Evolutionary conservation across 2,329 filamentous ascomycete species (phyloP), one percentile per base, ranked within the genome.

Genomic region (Bipolaris sorokiniana): DNA sequence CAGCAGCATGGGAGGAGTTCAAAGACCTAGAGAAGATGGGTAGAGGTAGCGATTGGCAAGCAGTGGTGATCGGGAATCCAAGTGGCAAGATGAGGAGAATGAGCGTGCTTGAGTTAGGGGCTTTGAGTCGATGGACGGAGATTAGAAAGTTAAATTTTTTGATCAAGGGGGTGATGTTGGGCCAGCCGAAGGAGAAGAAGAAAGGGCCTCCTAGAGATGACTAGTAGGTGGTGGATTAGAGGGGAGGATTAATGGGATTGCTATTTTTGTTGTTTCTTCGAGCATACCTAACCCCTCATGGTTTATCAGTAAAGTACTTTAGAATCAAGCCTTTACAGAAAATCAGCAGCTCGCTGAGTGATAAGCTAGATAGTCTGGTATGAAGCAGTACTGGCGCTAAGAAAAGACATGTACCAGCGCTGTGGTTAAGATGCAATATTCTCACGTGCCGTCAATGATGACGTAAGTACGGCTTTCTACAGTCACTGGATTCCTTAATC

Each of bases 31-130:
- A 66, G 50, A 71, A 69, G 64, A 79, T 82, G 54, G 66, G 64
- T 13, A 58, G 61, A 59, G 80, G 82, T 41, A 53, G 46, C 22
- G 83, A 88, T 45, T 92, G 88, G 89, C 85, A 85, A 56, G 87
- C 90, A 1, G 81, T 88, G 26, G 84, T 92, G 62, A 85, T 91
- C 69, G 89, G 90, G 11, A 89, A 90, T 68, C 89, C 90, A 11
- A 86, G 84, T 42, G 85, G 88, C 45, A 88, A 86, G 73, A 85
- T 84, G 67, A 82, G 90, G 48, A 83, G 87, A 58, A 86, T 92
- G 82, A 91, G 86, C 70, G 72, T 91, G 22, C 78, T 93, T 15
- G 90, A 93, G 73, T 77, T 90, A 56, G 90, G 90, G 0, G 77
- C 79, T 34, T 79, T 89, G 80, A 88, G 84, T 48, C 80, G 90